These are phyloP conservation scores for Barnettozyma vustinii DNA, from an alignment of 805 yeast genomes.

Conservation along the genomic window DNA sequence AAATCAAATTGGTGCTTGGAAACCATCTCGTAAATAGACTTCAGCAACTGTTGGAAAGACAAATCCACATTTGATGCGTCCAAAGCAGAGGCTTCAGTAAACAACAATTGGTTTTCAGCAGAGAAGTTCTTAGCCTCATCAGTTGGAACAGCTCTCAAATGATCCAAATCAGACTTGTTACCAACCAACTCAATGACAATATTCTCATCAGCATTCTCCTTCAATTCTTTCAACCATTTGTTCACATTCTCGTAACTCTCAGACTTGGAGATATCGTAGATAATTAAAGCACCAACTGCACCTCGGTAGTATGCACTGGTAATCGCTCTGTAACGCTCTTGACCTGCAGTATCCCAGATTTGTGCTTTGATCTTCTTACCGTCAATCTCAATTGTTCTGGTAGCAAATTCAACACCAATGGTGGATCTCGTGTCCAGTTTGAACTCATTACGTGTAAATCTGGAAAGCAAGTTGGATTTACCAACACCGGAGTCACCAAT, in stretches of 20 bases:
- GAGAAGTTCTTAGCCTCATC: conserved; percentile 96
- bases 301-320: conserved; percentile 97
- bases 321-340: conserved; percentile 96
- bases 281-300: conserved; percentile 95
- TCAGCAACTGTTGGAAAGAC: conserved; percentile 88
- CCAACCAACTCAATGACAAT: conserved; percentile 93
- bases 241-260: conserved; percentile 81
- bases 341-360: conserved; percentile 99
- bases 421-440: conserved; percentile 91
- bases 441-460: conserved; percentile 95
- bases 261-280: conserved; percentile 90
- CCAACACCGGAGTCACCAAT: conserved; percentile 98
- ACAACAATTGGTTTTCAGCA: conserved; percentile 82
- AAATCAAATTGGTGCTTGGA: conserved; percentile 88
- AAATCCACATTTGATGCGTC: conserved; percentile 92
- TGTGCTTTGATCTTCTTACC: conserved; percentile 84
- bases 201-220: conserved; percentile 90
- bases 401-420: conserved; percentile 97
- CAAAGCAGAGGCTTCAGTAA: conserved; percentile 94
- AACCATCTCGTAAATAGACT: conserved; percentile 91
- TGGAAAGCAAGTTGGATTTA: conserved; percentile 84
- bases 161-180: conserved; percentile 86
- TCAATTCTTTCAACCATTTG: conserved; percentile 86
- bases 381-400: conserved; percentile 85
- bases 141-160: conserved; percentile 93